A percentile compares a stretch with the other conserved stretches of the same genome.
phyloP scores from a whole-genome alignment of 129 eudicot genomes.

The Saposhnikovia divaricata region DNA sequence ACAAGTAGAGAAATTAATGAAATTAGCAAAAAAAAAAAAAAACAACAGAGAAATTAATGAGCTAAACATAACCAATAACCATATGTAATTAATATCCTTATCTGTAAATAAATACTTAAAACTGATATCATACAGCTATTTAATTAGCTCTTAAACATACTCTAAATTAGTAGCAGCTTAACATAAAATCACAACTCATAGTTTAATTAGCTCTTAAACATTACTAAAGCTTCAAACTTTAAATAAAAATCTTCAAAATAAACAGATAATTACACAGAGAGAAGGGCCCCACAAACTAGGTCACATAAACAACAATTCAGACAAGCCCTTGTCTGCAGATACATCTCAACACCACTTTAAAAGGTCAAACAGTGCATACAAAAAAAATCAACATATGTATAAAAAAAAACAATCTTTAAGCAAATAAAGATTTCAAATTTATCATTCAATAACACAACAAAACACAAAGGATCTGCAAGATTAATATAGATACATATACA shows the following conservation, averaged over 20 bases:
- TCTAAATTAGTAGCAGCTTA: neutral
- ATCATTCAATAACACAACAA: neutral
- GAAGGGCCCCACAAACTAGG: neutral
- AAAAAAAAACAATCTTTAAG: neutral
- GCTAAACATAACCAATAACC: neutral
- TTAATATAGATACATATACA: neutral
- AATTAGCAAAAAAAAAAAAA: neutral
- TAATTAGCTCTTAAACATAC: neutral
- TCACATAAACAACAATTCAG: constrained; percentile 1
- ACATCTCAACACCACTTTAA: neutral
- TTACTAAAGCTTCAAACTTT: neutral
- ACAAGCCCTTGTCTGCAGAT: neutral
- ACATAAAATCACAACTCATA: neutral
- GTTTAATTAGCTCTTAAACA: neutral
- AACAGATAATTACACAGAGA: neutral
- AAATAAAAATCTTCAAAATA: neutral
- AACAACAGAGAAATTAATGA: neutral
- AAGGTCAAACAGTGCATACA: neutral
- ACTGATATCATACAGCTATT: too few species aligned
- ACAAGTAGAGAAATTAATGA: neutral
- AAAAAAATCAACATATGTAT: neutral
- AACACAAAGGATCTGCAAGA: neutral
- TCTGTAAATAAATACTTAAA: too few species aligned
- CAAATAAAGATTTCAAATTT: neutral
- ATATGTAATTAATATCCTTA: neutral